Evolutionary conservation across 352 stramenopile genomes (phyloP).

Genomic region (Elongisporangium prolatum): DNA sequence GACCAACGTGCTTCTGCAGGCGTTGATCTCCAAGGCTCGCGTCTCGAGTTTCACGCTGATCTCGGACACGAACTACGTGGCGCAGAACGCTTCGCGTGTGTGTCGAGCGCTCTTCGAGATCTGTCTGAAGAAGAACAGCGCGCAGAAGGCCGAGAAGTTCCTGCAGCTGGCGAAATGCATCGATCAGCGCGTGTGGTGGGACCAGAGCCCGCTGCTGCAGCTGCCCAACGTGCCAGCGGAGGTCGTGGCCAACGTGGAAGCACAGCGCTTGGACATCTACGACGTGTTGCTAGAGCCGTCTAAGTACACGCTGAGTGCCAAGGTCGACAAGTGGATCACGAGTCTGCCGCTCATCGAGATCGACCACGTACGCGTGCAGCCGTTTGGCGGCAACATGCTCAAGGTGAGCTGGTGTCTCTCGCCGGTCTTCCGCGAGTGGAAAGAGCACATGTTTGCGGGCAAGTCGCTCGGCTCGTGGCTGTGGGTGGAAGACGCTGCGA

Average conservation of each 20-base stretch:
- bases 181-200: constrained; percentile 97
- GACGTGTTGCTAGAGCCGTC: constrained; percentile 38
- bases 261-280: constrained; percentile 64
- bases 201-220: constrained; percentile 92
- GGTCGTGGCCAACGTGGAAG: constrained; percentile 84
- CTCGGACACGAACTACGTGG: constrained; percentile 99
- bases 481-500: constrained; percentile 96
- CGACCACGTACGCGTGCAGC: constrained; percentile 82
- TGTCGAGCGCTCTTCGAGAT: constrained; percentile 99
- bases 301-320: constrained; percentile 35
- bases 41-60: constrained; percentile 97
- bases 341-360: constrained; percentile 68
- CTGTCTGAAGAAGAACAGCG: constrained; percentile 88
- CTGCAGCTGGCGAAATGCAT: constrained; percentile 96
- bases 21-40: constrained; percentile 57
- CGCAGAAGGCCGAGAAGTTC: constrained; percentile 89
- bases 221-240: constrained; percentile 89
- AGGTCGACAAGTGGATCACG: constrained; percentile 67
- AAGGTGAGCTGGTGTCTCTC: constrained; percentile 81
- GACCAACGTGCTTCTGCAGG: constrained; percentile 96
- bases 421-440: constrained; percentile 71
- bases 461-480: constrained; percentile 91
- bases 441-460: constrained; percentile 47
- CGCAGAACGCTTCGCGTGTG: constrained; percentile 97
- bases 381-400: constrained; percentile 95